Conservation (phyloP, 257 asterid genomes). For the Echites panduratus region DNA sequence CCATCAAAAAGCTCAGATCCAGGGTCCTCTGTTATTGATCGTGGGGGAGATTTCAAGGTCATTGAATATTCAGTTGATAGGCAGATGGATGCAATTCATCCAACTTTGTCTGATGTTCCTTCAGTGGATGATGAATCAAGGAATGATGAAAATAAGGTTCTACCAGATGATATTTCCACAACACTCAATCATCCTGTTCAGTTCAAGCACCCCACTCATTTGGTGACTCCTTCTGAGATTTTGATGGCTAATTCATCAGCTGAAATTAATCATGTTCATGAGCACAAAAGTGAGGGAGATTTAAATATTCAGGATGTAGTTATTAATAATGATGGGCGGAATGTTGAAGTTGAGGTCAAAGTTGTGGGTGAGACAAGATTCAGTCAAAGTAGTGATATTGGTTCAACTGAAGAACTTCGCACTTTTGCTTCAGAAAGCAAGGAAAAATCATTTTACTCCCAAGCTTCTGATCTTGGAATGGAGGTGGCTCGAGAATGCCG, state of each 20-base stretch:
- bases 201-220: conserved; percentile 95
- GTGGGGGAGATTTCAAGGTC: conserved; percentile 41
- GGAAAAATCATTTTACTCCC: conserved; percentile 77
- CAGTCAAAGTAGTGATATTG: conserved; percentile 46
- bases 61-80: conserved; percentile 71
- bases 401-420: conserved; percentile 48
- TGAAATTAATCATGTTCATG: conserved; percentile 49
- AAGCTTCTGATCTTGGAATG: conserved; percentile 77
- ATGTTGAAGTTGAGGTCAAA: conserved; percentile 67
- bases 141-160: conserved; percentile 43
- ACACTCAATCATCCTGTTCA: conserved; percentile 50
- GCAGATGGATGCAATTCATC: conserved; percentile 45
- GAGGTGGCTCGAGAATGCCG: conserved; percentile 76
- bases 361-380: conserved; percentile 66
- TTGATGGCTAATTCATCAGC: conserved; percentile 77
- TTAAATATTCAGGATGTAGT: conserved; percentile 57
- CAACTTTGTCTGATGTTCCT: conserved; percentile 56
- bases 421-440: conserved; percentile 52
- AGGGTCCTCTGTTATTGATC: conserved; percentile 38
- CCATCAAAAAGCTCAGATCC: conserved; percentile 55
- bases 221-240: conserved; percentile 93
- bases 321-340: conserved; percentile 49
- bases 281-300: conserved; percentile 54
- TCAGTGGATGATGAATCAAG: conserved; percentile 48
- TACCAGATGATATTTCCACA: conserved; percentile 54